phyloP scores from a whole-genome alignment of 148 eudicot genomes.

The Polygonum maritimum region DNA sequence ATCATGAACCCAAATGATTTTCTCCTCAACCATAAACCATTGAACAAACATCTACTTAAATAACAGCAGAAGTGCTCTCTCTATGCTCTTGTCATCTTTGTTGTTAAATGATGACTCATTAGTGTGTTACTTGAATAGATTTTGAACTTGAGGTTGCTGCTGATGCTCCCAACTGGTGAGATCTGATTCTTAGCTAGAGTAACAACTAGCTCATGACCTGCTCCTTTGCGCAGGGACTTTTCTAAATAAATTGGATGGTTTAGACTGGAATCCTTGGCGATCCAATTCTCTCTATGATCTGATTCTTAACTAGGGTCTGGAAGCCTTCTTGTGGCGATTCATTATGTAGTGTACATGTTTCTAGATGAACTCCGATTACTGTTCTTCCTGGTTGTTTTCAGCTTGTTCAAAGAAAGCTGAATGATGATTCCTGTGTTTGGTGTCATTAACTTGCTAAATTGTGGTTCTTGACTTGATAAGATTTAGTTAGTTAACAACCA shows the following conservation, averaged over 20 bases:
- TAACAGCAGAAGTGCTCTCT: no score
- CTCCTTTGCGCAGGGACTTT: no score
- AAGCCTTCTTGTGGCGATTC: background rate
- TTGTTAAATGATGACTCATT: no score
- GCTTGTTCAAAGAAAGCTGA: background rate
- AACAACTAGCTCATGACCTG: no score
- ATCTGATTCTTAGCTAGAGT: no score
- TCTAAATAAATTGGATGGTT: no score
- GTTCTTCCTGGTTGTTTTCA: background rate
- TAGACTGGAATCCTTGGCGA: no score
- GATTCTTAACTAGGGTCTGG: background rate
- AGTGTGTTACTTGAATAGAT: no score
- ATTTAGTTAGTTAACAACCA: background rate
- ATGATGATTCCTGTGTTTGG: background rate
- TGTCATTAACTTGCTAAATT: background rate
- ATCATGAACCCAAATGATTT: background rate
- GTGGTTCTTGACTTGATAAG: background rate
- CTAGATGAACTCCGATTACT: background rate
- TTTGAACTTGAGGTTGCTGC: background rate
- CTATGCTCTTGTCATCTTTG: no score
- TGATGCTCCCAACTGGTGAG: background rate
- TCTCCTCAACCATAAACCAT: background rate
- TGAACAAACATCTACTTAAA: background rate
- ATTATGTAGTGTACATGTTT: background rate
- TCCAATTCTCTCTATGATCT: no score